phyloP scores from a whole-genome alignment of 805 yeast species.

The Scheffersomyces coipomensis region DNA sequence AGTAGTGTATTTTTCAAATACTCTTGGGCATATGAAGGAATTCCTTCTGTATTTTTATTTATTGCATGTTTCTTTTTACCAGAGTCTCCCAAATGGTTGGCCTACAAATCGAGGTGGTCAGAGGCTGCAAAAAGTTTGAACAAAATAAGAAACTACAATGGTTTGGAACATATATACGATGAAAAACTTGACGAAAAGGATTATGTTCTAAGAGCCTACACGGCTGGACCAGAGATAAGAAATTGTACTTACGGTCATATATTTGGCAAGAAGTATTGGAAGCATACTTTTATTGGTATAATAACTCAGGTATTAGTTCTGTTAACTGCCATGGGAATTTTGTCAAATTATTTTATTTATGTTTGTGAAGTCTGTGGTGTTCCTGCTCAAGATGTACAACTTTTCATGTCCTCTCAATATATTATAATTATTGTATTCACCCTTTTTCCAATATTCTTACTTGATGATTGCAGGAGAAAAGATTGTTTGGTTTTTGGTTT shows the following conservation, averaged over 20 bases:
- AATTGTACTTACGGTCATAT: slow-evolving; percentile 27
- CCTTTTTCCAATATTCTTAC: slow-evolving; percentile 39
- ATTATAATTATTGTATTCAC: slow-evolving; percentile 41
- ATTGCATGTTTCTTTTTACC: slow-evolving; percentile 21
- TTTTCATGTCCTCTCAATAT: slow-evolving; percentile 23
- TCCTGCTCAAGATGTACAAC: slow-evolving; percentile 28
- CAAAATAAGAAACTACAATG: slow-evolving; percentile 8
- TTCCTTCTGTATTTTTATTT: slow-evolving; percentile 19
- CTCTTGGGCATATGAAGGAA: slow-evolving; percentile 17
- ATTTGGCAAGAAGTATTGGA: slow-evolving; percentile 29
- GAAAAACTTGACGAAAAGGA: slow-evolving; percentile 13
- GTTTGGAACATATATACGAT: slow-evolving; percentile 8
- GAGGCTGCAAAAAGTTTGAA: slow-evolving; percentile 30
- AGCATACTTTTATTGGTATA: slow-evolving; percentile 36
- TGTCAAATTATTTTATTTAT: slow-evolving; percentile 44
- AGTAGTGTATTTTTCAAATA: slow-evolving; percentile 11
- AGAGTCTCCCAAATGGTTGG: slow-evolving; percentile 32
- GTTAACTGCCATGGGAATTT: slow-evolving; percentile 41
- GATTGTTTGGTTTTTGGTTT: slow-evolving; percentile 47
- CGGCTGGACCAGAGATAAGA: slow-evolving; percentile 15
- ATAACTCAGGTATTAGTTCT: slow-evolving; percentile 42
- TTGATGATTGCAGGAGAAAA: slow-evolving; percentile 47
- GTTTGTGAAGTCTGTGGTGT: slow-evolving; percentile 51
- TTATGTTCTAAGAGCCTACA: slow-evolving; percentile 22
- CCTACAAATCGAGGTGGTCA: slow-evolving; percentile 28